Evolutionary conservation across 345 rosid species (phyloP).

Genomic region (Eucalyptus marginata): DNA sequence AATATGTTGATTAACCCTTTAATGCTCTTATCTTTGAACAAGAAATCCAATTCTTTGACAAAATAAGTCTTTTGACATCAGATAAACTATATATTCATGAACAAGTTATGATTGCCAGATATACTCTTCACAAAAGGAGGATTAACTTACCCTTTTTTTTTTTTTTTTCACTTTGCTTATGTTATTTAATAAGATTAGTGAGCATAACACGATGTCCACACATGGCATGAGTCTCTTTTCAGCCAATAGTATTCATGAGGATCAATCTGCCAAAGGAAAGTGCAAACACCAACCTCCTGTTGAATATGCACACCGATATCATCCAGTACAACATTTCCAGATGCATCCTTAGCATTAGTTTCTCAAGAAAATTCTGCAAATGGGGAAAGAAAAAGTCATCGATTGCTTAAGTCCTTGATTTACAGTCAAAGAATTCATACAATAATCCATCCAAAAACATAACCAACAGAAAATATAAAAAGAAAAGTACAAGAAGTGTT

Average conservation of each 20-base stretch:
- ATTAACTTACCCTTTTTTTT: not conserved
- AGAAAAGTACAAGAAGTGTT: not conserved
- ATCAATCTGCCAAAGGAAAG: not conserved
- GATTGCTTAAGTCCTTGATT: not conserved
- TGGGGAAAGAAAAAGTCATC: not conserved
- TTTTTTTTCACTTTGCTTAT: not conserved
- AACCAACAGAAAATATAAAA: not conserved
- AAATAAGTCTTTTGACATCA: not conserved
- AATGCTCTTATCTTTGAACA: not conserved
- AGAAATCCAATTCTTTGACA: not conserved
- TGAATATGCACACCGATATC: conserved; percentile 88
- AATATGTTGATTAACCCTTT: not conserved
- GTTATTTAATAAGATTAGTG: not conserved
- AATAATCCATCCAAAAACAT: not conserved
- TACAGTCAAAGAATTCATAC: not conserved
- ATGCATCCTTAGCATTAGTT: conserved; percentile 90
- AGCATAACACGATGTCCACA: not conserved
- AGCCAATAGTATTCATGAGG: not conserved
- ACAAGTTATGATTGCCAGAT: not conserved
- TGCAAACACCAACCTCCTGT: conserved; percentile 68
- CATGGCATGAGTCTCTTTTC: not conserved
- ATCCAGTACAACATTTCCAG: conserved; percentile 79
- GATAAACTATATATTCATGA: not conserved
- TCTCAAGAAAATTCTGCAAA: conserved; percentile 60
- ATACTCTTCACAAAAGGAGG: not conserved